A percentile compares a stretch with the other conserved stretches of the same genome.
phyloP scores from a whole-genome alignment of 176 grass and related monocot genomes.

The Hyparrhenia diplandra region DNA sequence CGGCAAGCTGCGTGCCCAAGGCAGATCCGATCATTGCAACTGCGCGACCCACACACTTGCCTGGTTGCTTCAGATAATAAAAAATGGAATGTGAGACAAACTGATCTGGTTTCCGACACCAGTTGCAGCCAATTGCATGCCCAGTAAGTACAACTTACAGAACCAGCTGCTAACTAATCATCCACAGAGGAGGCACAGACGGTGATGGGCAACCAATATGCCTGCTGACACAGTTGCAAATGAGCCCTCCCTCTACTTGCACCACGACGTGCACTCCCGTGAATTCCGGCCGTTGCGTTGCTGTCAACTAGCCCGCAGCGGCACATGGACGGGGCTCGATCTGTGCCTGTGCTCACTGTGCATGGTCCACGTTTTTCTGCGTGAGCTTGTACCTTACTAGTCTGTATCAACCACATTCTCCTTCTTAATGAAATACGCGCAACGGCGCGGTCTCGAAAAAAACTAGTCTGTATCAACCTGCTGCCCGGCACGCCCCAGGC shows the following conservation, averaged over 20 bases:
- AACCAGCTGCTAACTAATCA: no score
- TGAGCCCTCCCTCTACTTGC: no score
- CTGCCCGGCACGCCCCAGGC: not conserved
- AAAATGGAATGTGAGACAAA: not conserved
- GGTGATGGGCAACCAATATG: not conserved
- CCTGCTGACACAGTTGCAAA: not conserved
- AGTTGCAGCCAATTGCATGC: no score
- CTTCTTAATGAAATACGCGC: no score
- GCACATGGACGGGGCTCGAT: no score
- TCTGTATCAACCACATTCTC: no score
- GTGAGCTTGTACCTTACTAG: not conserved
- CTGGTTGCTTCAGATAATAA: not conserved
- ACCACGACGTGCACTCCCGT: not conserved
- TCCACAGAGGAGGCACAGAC: not conserved
- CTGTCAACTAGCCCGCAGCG: not conserved
- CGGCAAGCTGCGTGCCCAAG: not conserved
- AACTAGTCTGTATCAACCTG: no score
- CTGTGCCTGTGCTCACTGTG: not conserved
- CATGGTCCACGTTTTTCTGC: not conserved
- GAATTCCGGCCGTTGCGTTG: not conserved
- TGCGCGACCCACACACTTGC: not conserved
- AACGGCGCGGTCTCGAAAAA: no score
- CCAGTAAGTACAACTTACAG: no score
- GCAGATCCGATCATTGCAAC: constrained; percentile 11
- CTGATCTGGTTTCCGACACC: not conserved